phyloP scores from a whole-genome alignment of 495 filamentous ascomycete species.

The Aspergillus bertholletiae region DNA sequence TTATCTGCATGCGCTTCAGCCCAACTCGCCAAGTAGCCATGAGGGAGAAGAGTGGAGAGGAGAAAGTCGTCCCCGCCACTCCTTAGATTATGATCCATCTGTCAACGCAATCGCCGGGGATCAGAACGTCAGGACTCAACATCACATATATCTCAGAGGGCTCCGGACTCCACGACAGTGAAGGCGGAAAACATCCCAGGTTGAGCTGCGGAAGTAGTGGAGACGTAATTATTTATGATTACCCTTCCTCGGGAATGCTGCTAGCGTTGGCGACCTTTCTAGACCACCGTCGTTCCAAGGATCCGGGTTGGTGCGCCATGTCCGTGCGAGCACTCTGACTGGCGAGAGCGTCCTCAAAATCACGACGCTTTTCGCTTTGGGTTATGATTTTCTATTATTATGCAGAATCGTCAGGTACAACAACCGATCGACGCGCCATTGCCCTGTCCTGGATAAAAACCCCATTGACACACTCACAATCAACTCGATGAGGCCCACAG shows the following conservation, averaged over 20 bases:
- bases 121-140: not conserved
- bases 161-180: constrained; percentile 4
- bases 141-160: constrained; percentile 2
- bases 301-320: constrained; percentile 12
- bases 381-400: constrained; percentile 1
- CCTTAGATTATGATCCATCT: not conserved
- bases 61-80: not conserved
- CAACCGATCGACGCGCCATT: constrained; percentile 7
- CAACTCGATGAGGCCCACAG: not conserved
- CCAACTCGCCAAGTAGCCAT: not conserved
- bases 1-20: not conserved
- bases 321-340: constrained; percentile 9
- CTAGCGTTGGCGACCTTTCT: constrained; percentile 22
- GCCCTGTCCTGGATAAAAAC: not conserved
- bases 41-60: not conserved
- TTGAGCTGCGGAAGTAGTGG: constrained; percentile 27
- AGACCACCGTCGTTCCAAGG: constrained; percentile 33
- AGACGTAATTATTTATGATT: constrained; percentile 18
- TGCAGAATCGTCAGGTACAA: not conserved
- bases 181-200: not conserved
- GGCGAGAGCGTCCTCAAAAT: not conserved
- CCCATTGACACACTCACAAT: not conserved
- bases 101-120: not conserved
- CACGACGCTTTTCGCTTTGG: not conserved
- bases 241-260: constrained; percentile 4